Evolutionary conservation across 2,329 filamentous ascomycete genomes (phyloP).

Genomic region (Cytospora piceae): DNA sequence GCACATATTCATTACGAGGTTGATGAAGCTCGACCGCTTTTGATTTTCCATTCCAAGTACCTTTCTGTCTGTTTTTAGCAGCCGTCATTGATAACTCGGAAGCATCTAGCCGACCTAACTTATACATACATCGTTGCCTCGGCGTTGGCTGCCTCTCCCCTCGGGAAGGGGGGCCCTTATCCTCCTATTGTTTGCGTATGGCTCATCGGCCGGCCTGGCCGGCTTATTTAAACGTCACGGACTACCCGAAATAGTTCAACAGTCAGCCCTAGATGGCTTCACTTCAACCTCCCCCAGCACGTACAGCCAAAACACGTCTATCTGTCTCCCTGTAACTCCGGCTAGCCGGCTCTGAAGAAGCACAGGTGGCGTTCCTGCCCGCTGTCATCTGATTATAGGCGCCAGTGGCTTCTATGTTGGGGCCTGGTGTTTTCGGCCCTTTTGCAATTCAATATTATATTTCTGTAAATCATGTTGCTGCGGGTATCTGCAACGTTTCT

Average conservation of each 20-base stretch:
- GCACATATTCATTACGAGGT: background rate
- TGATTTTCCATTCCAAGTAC: background rate
- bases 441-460: slow-evolving; percentile 6
- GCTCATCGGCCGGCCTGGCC: slow-evolving; percentile 8
- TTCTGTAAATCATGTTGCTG: slow-evolving; percentile 2
- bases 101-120: slow-evolving; percentile 9
- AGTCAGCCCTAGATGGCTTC: slow-evolving; percentile 8
- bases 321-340: background rate
- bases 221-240: background rate
- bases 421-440: background rate
- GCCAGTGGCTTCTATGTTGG: slow-evolving; percentile 1
- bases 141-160: no score
- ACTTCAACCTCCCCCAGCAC: background rate
- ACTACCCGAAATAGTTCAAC: slow-evolving; percentile 16
- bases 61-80: slow-evolving; percentile 1
- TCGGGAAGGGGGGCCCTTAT: no score
- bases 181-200: no score
- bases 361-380: background rate
- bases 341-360: slow-evolving; percentile 1
- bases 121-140: no score
- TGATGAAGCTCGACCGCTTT: slow-evolving; percentile 8
- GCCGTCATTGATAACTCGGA: slow-evolving; percentile 2
- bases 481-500: slow-evolving; percentile 14
- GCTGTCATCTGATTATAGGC: background rate
- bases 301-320: background rate